Base-by-base conservation (phyloP, 2,329 filamentous ascomycete genomes). In the Dactylonectria macrodidyma region DNA sequence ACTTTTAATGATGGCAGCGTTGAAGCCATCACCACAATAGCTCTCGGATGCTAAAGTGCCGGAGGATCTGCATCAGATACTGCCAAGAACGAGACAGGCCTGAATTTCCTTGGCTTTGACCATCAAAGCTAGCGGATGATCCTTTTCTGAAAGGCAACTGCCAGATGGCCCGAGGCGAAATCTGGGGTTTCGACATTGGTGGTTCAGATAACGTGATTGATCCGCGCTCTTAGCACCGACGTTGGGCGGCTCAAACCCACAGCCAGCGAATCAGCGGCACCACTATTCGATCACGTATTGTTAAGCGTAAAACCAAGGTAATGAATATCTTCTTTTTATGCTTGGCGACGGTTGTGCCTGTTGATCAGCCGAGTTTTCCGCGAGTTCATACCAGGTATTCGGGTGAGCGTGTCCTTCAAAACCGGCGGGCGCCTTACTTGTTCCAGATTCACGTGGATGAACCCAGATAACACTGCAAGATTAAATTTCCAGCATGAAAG, bases 131-230 rank as follows among this genome's bases (percentile, higher is more conserved):
- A 7, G 44, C 54, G 24, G 48, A 47, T n/a, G 22, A 64, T 33
- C 48, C n/a, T 63, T 41, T 48, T 55, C 62, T 54, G 26, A 38
- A 57, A 50, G 55, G 26, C 16, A 41, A 50, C 56, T 54, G 46
- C 24, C 22, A 1, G 36, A 30, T 52, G 48, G 36, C 36, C 50
- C 2, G 54, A 36, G 57, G 50, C 50, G 54, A 65, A 67, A 73
- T 69, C 67, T 48, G 71, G 69, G 68, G 62, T 65, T 73, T 70
- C 71, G 71, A 71, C 71, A 73, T 73, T 24, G 48, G 34, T 57
- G 48, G 58, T 66, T 61, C 19, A 26, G 24, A 72, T 63, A 72
- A 73, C 67, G 71, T 71, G 69, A 73, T 73, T 60, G 71, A 73
- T 67, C 65, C 56, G 62, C 69, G 58, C 47, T 34, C 33, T 60